phyloP scores from a whole-genome alignment of 352 stramenopile genomes.

The Phytophthora citrophthora region DNA sequence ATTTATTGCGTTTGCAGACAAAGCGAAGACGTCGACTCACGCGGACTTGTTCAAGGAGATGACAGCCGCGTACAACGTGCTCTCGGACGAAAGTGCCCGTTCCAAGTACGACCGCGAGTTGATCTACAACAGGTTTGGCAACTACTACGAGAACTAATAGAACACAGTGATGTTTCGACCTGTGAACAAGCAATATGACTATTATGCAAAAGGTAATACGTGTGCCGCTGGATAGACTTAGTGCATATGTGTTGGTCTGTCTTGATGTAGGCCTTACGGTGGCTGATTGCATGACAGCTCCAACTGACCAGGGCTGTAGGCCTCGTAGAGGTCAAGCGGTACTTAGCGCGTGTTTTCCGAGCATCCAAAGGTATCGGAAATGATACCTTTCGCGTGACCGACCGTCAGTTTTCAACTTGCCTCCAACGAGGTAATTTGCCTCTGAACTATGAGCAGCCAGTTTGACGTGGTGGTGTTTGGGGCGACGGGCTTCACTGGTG shows the following conservation, averaged over 20 bases:
- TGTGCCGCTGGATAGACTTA: background rate
- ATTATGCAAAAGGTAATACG: conserved; percentile 9
- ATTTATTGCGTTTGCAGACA: conserved; percentile 50
- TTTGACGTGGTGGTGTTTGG: conserved; percentile 79
- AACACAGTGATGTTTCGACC: background rate
- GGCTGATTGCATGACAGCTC: background rate
- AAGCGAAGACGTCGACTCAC: conserved; percentile 67
- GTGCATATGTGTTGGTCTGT: too few species aligned
- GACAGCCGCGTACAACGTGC: conserved; percentile 84
- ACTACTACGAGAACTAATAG: conserved; percentile 49
- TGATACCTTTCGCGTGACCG: too few species aligned
- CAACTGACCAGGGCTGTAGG: conserved; percentile 3
- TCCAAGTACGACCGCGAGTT: conserved; percentile 81
- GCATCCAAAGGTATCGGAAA: background rate
- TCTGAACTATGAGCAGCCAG: conserved; percentile 6
- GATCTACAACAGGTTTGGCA: conserved; percentile 62
- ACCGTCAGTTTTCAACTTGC: conserved; percentile 8
- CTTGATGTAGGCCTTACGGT: background rate
- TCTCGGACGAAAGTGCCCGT: conserved; percentile 65
- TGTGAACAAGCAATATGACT: conserved; percentile 11
- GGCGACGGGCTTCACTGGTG: conserved; percentile 85
- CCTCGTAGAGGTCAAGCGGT: conserved; percentile 3
- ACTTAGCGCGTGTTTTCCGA: conserved; percentile 1
- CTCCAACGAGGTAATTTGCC: background rate
- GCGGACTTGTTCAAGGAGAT: conserved; percentile 87